phyloP scores from a whole-genome alignment of 179 eudicot genomes.

The Spinacia oleracea region DNA sequence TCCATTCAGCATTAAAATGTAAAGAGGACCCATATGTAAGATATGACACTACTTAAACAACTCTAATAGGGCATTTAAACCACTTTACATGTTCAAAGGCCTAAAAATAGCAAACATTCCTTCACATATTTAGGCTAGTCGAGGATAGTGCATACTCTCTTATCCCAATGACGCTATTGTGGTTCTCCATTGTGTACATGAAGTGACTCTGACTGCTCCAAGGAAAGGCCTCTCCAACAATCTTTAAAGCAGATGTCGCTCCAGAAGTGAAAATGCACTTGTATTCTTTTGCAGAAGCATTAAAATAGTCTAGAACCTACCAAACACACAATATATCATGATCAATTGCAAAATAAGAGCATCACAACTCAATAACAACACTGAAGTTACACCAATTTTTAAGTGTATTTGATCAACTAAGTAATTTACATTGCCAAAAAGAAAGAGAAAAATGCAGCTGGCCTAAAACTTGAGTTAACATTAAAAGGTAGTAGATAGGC shows the following conservation, averaged over 20 bases:
- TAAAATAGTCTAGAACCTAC: slow-evolving; percentile 82
- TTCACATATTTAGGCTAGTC: no score
- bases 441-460: neutral
- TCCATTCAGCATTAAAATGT: neutral
- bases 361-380: neutral
- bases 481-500: neutral
- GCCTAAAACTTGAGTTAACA: neutral
- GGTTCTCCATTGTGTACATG: slow-evolving; percentile 95
- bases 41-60: neutral
- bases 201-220: slow-evolving; percentile 82
- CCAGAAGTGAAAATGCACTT: slow-evolving; percentile 94
- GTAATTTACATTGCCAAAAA: neutral
- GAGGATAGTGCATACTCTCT: slow-evolving; percentile 76
- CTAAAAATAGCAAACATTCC: neutral
- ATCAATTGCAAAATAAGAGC: slow-evolving; percentile 16
- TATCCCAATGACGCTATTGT: slow-evolving; percentile 91
- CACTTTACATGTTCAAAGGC: neutral
- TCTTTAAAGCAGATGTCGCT: slow-evolving; percentile 86
- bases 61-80: neutral
- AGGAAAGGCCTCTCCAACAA: slow-evolving; percentile 94
- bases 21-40: neutral
- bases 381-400: neutral
- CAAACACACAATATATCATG: slow-evolving; percentile 6
- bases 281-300: slow-evolving; percentile 85
- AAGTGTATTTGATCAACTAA: neutral